Evolutionary conservation across 257 asterid species (phyloP).

Genomic region (Henckelia pumila): DNA sequence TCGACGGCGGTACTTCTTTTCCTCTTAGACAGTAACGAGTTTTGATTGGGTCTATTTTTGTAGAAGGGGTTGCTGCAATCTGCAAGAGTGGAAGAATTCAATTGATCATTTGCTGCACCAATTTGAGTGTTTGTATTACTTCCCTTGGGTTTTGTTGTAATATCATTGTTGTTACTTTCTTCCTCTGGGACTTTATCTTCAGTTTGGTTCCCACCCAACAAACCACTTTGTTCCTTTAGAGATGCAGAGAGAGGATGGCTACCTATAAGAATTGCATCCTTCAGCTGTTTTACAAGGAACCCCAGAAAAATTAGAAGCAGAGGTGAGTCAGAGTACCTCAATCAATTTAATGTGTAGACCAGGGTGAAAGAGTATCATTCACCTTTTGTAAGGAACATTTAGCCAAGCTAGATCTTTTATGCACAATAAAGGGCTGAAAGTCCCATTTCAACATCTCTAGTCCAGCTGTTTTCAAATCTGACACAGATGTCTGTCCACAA

Average conservation of each 20-base stretch:
- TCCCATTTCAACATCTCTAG: constrained; percentile 52
- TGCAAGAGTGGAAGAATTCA: constrained; percentile 15
- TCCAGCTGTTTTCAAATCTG: constrained; percentile 33
- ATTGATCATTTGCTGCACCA: constrained; percentile 22
- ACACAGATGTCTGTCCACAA: constrained; percentile 35
- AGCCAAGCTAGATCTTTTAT: constrained; percentile 43
- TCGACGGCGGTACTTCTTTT: constrained; percentile 28
- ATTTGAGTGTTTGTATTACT: constrained; percentile 9
- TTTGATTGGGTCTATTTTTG: constrained; percentile 31
- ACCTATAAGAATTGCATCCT: constrained; percentile 34
- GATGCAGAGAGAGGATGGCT: constrained; percentile 28
- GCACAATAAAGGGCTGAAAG: constrained; percentile 44
- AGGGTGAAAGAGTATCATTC: constrained; percentile 5
- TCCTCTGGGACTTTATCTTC: constrained; percentile 20
- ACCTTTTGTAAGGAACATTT: constrained; percentile 36
- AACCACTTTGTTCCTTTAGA: constrained; percentile 41
- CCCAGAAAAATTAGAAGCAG: constrained; percentile 18
- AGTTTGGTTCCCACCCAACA: constrained; percentile 23
- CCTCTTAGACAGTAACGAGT: constrained; percentile 34
- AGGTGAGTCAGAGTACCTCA: constrained; percentile 3
- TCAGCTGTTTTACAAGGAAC: constrained; percentile 30
- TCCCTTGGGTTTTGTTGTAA: constrained; percentile 11
- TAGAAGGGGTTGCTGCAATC: constrained; percentile 12
- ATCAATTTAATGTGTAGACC: not conserved
- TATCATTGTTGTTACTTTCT: constrained; percentile 13